Evolutionary conservation across 495 filamentous ascomycete species (phyloP).

Genomic region (Mytilinidion resinicola): DNA sequence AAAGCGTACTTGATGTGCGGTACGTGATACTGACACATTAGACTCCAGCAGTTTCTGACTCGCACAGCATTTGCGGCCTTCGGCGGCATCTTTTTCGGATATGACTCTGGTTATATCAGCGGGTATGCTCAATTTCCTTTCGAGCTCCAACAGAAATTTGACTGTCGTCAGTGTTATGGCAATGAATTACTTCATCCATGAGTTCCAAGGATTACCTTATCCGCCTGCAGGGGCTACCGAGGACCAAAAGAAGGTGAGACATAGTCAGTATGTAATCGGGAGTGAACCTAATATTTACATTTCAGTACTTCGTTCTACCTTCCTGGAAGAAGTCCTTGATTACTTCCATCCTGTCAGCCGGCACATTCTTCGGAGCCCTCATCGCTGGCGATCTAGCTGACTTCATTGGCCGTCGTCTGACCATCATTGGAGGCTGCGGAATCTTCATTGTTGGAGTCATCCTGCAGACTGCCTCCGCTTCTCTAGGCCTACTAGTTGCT

Average conservation of each 20-base stretch:
- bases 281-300: no score
- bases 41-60: no score
- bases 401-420: conserved; percentile 39
- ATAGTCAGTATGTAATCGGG: no score
- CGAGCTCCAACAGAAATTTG: neutral
- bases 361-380: conserved; percentile 37
- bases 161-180: conserved; percentile 17
- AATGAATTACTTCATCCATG: conserved; percentile 11
- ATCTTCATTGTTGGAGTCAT: conserved; percentile 43
- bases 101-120: conserved; percentile 37
- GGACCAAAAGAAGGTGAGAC: neutral
- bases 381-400: conserved; percentile 39
- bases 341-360: conserved; percentile 42
- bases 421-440: conserved; percentile 12
- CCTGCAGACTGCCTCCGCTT: conserved; percentile 24
- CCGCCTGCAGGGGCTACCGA: neutral
- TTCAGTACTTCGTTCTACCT: neutral
- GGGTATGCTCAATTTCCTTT: neutral
- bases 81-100: conserved; percentile 38
- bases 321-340: conserved; percentile 35
- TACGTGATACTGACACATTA: no score
- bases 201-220: neutral
- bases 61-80: conserved; percentile 28
- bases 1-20: conserved; percentile 34
- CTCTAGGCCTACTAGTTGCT: conserved; percentile 13